Evolutionary conservation across 2,329 filamentous ascomycete species (phyloP), one percentile per base, ranked within the genome.

Genomic region (Incumbomyces lentus): DNA sequence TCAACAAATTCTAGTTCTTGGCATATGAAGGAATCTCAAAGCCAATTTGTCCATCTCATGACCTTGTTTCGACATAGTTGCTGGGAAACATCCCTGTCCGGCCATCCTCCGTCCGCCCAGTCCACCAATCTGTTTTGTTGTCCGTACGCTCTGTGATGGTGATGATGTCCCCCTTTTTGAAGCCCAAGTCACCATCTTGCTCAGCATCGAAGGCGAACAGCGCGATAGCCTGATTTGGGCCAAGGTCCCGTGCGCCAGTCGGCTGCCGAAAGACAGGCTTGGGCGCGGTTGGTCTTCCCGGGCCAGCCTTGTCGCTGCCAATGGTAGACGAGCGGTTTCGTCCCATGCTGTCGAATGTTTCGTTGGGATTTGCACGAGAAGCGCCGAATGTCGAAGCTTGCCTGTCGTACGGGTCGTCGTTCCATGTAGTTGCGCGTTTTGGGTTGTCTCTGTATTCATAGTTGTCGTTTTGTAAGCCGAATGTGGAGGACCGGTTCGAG

Each of bases 121-220:
- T 96, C 92, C 90, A 96, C 90, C 90, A 96, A 64, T 96, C 90
- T 48, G 88, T 89, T 49, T 86, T 84, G 57, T 84, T 95, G 3
- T 96, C 86, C 4, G 90, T 96, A 66, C 85, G 84, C 72, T 98
- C 95, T 48, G 94, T 64, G 48, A 98, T 88, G 1, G 88, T 95
- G 55, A 98, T 95, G 47, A 96, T 67, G 26, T 98, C 92, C 16
- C 92, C 92, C 73, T 98, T 98, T 71, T 94, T 95, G 68, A 98
- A 98, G 0, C 83, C 86, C 47, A 96, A 64, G 63, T 98, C 90
- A 3, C 90, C 90, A 0, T 87, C 81, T 64, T 95, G 89, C 59
- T 95, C 90, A 0, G 88, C 82, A 52, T 96, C 90, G 61, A 98
- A 98, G 2, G 86, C 95, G 66, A 85, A 96, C 52, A 95, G 73